Percentiles rank a stretch among this genome's conserved stretches.
Conservation (phyloP, 805 yeast species). For the Metschnikowia bowlesiae region DNA sequence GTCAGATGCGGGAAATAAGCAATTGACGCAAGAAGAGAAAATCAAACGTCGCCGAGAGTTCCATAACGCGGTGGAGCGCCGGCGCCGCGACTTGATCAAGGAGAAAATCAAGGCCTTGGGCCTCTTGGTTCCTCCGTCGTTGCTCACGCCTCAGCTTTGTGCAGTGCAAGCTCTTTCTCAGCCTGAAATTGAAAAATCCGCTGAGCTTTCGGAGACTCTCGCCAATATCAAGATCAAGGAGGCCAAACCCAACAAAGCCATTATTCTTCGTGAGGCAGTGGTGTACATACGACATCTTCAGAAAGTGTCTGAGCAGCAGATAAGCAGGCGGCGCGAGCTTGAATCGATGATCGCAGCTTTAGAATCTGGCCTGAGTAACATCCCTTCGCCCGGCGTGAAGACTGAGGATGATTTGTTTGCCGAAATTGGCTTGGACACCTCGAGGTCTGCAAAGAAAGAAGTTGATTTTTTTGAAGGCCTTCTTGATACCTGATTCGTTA, state of each 20-base stretch:
- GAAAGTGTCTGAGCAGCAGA: slow-evolving; percentile 56
- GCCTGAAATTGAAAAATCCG: slow-evolving; percentile 24
- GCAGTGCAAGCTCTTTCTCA: slow-evolving; percentile 42
- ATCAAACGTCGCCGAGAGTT: slow-evolving; percentile 76
- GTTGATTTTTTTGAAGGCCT: neutral
- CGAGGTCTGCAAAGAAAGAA: neutral
- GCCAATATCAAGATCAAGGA: slow-evolving; percentile 50
- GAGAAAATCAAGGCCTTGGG: slow-evolving; percentile 85
- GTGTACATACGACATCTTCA: slow-evolving; percentile 70
- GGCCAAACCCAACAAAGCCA: slow-evolving; percentile 76
- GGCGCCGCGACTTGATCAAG: slow-evolving; percentile 86
- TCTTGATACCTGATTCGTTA: neutral
- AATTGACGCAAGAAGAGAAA: slow-evolving; percentile 60
- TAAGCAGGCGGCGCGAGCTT: slow-evolving; percentile 41
- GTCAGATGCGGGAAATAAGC: slow-evolving; percentile 27
- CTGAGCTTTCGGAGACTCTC: slow-evolving; percentile 34
- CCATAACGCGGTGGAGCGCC: slow-evolving; percentile 91
- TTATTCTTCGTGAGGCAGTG: slow-evolving; percentile 70
- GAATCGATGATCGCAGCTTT: slow-evolving; percentile 19
- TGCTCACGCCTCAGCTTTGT: slow-evolving; percentile 45
- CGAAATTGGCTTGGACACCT: neutral
- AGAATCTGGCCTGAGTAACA: slow-evolving; percentile 6
- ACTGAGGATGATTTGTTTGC: neutral
- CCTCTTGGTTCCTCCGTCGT: slow-evolving; percentile 70
- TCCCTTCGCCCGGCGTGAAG: neutral